A percentile compares a stretch with the other conserved stretches of the same genome.
Evolutionary conservation across 352 stramenopile species (phyloP).

Genomic region (Phytopythium sindhum): DNA sequence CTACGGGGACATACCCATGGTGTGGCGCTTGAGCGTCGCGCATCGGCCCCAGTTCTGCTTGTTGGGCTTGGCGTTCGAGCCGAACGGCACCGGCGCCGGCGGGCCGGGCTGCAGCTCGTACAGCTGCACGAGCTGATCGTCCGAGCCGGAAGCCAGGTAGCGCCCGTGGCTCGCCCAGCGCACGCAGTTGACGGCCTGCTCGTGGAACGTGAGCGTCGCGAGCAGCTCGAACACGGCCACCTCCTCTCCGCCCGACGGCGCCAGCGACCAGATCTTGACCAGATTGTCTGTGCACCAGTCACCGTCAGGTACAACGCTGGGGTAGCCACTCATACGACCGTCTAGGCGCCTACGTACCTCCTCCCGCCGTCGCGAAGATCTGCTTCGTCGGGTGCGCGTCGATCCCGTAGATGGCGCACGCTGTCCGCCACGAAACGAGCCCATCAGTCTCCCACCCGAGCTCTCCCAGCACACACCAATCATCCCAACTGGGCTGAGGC

Average conservation of each 20-base stretch:
- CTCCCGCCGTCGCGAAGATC: slow-evolving; percentile 76
- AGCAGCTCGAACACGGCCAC: slow-evolving; percentile 77
- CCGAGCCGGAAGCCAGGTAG: slow-evolving; percentile 79
- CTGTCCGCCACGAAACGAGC: slow-evolving; percentile 18
- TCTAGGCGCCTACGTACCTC: slow-evolving; percentile 24
- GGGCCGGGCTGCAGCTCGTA: slow-evolving; percentile 73
- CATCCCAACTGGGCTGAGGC: too few species aligned
- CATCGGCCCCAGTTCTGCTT: slow-evolving; percentile 85
- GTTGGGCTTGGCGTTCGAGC: slow-evolving; percentile 73
- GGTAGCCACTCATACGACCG: not conserved
- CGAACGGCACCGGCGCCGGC: slow-evolving; percentile 69
- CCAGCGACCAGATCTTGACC: slow-evolving; percentile 83
- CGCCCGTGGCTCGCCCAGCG: slow-evolving; percentile 75
- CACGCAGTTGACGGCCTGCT: slow-evolving; percentile 86
- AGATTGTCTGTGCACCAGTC: slow-evolving; percentile 38
- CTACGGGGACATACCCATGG: slow-evolving; percentile 55
- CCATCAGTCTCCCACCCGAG: too few species aligned
- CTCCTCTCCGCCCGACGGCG: slow-evolving; percentile 24
- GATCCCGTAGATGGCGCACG: slow-evolving; percentile 80
- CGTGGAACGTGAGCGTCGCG: slow-evolving; percentile 74
- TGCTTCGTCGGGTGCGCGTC: slow-evolving; percentile 73
- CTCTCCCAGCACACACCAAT: not conserved
- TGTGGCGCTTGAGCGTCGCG: slow-evolving; percentile 79
- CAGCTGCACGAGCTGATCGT: slow-evolving; percentile 81
- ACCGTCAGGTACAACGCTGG: not conserved